phyloP scores from a whole-genome alignment of 805 yeast species.

The Suhomyces pyralidae region DNA sequence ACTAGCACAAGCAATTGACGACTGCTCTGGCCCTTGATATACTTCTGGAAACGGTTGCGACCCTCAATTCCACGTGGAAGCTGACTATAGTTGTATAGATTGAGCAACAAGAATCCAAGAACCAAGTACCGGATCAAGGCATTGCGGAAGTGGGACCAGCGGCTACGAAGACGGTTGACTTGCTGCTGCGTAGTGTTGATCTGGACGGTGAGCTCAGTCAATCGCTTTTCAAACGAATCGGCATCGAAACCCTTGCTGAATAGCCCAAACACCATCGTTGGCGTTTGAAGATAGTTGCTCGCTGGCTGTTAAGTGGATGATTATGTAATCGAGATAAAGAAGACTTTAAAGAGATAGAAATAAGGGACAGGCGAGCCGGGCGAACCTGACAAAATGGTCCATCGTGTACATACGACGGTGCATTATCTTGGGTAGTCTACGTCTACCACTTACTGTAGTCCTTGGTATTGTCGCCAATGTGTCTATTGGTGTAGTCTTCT shows the following conservation, averaged over 20 bases:
- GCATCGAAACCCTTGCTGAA: conserved; percentile 36
- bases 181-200: conserved; percentile 29
- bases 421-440: background rate
- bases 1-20: conserved; percentile 13
- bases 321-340: background rate
- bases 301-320: background rate
- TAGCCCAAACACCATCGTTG: conserved; percentile 25
- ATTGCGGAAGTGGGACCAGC: conserved; percentile 16
- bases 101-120: conserved; percentile 20
- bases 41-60: conserved; percentile 19
- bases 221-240: conserved; percentile 41
- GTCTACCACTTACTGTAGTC: background rate
- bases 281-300: background rate
- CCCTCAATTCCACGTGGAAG: conserved; percentile 14
- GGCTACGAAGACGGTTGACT: conserved; percentile 13
- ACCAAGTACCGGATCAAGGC: conserved; percentile 15
- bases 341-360: too few species aligned
- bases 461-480: background rate
- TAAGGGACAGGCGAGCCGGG: too few species aligned
- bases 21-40: conserved; percentile 23
- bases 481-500: background rate
- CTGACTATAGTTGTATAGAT: conserved; percentile 20
- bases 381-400: too few species aligned
- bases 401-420: too few species aligned
- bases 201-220: conserved; percentile 34